Percentiles rank a stretch among this genome's conserved stretches.
Evolutionary conservation across 345 rosid genomes (phyloP).

Genomic region (Gossypium thurberi): DNA sequence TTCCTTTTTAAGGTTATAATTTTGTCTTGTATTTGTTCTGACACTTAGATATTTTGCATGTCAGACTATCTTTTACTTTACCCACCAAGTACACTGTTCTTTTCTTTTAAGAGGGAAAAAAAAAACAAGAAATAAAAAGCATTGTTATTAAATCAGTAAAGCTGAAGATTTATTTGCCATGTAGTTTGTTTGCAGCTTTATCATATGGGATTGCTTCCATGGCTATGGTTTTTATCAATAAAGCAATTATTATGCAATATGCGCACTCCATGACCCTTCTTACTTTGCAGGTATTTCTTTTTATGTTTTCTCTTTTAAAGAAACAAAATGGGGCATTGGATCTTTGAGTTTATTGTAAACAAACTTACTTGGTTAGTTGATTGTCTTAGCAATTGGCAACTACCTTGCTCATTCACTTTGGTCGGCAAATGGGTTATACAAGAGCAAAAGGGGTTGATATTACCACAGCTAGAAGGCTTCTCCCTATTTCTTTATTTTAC

Average conservation of each 20-base stretch:
- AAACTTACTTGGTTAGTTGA: not conserved
- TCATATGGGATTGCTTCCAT: slow-evolving; percentile 91
- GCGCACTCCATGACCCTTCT: slow-evolving; percentile 83
- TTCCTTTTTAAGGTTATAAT: slow-evolving; percentile 29
- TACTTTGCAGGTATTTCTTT: slow-evolving; percentile 55
- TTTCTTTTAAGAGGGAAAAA: not conserved
- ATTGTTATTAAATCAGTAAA: not conserved
- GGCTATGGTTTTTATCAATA: slow-evolving; percentile 98
- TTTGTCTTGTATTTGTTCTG: slow-evolving; percentile 2
- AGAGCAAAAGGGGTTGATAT: slow-evolving; percentile 54
- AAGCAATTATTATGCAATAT: slow-evolving; percentile 86
- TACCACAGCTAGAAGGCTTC: slow-evolving; percentile 65
- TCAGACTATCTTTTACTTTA: not conserved
- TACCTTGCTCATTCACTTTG: slow-evolving; percentile 70
- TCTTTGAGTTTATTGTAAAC: not conserved
- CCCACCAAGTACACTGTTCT: not conserved
- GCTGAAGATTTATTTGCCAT: slow-evolving; percentile 6
- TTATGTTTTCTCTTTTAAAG: not conserved
- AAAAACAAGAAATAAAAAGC: not conserved
- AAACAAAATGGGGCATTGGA: not conserved
- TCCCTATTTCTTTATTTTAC: slow-evolving; percentile 80
- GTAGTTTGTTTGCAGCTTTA: slow-evolving; percentile 69
- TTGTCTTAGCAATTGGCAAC: slow-evolving; percentile 80
- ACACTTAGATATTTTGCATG: slow-evolving; percentile 7
- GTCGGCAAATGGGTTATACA: slow-evolving; percentile 60